phyloP scores from a whole-genome alignment of 2,329 filamentous ascomycete species.

The Rhynchosporium graminicola region DNA sequence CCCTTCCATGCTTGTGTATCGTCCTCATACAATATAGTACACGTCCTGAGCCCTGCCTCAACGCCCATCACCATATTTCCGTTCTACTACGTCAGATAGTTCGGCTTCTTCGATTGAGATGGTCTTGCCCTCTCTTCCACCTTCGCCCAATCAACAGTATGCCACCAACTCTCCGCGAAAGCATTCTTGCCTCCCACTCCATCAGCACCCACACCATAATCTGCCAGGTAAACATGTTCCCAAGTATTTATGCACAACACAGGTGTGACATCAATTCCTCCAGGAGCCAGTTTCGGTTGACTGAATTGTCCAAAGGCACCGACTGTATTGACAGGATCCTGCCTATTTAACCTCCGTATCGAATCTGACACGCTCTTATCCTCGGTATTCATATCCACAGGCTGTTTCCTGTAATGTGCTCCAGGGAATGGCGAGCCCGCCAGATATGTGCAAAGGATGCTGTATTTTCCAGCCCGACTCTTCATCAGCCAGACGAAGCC shows the following conservation, averaged over 20 bases:
- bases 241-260: constrained; percentile 93
- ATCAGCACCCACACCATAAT: constrained; percentile 63
- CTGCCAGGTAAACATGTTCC: constrained; percentile 89
- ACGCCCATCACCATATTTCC: constrained; percentile 22
- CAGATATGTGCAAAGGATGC: constrained; percentile 85
- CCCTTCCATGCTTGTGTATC: constrained; percentile 12
- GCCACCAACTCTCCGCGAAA: constrained; percentile 85
- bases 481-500: constrained; percentile 95
- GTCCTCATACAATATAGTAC: constrained; percentile 36
- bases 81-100: constrained; percentile 30
- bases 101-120: not conserved
- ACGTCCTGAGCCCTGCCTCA: constrained; percentile 22
- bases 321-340: constrained; percentile 39
- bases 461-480: constrained; percentile 48
- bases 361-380: constrained; percentile 44
- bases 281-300: constrained; percentile 54
- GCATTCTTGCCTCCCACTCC: constrained; percentile 71
- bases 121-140: constrained; percentile 50
- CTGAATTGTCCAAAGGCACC: constrained; percentile 39
- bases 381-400: constrained; percentile 69
- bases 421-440: constrained; percentile 85
- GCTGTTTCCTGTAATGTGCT: constrained; percentile 74
- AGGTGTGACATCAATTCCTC: constrained; percentile 69
- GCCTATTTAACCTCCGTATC: constrained; percentile 42
- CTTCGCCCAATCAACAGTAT: constrained; percentile 78